Conservation (phyloP, 1,284 basidiomycete species). For the Gomphus bonarii region DNA sequence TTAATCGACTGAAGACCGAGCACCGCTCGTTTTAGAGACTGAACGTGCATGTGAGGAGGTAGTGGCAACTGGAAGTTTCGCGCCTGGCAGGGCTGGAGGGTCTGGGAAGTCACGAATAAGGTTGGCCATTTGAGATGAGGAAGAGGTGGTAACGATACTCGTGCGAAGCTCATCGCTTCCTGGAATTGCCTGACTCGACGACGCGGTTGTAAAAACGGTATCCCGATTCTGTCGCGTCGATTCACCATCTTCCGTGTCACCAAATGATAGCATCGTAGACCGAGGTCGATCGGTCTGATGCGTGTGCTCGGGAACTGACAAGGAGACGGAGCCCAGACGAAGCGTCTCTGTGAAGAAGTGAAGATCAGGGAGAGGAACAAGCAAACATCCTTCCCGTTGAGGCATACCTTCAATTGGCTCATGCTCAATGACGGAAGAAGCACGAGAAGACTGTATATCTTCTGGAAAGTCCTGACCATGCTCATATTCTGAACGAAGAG, state of each 20-base stretch:
- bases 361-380: background rate
- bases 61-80: background rate
- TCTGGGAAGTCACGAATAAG: conserved; percentile 4
- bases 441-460: conserved; percentile 50
- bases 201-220: conserved; percentile 1
- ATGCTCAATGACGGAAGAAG: conserved; percentile 38
- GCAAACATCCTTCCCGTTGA: background rate
- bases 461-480: conserved; percentile 37
- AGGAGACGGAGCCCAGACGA: background rate
- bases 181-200: background rate
- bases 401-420: conserved; percentile 22
- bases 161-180: background rate
- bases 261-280: conserved; percentile 5
- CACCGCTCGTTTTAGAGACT: background rate
- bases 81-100: background rate
- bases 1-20: background rate
- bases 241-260: conserved; percentile 1
- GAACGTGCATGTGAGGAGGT: background rate
- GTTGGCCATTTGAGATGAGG: background rate
- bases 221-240: background rate
- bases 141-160: conserved; percentile 5
- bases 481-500: conserved; percentile 21
- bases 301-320: background rate
- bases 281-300: background rate
- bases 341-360: conserved; percentile 1